Conservation (phyloP, 2,329 filamentous ascomycete genomes). For the Colletotrichum sidae region DNA sequence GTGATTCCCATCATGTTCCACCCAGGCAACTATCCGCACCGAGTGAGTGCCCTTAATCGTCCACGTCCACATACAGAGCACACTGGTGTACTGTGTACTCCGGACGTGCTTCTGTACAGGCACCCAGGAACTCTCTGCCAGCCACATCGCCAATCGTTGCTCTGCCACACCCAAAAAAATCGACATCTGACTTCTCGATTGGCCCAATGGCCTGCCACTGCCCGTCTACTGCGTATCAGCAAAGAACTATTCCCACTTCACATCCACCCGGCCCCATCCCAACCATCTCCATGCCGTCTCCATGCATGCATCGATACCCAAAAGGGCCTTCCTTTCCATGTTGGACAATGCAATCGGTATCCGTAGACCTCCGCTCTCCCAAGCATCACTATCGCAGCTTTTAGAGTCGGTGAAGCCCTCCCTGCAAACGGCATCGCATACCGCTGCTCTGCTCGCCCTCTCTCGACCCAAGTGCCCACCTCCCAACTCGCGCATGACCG, state of each 20-base stretch:
- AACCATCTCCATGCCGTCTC: not conserved
- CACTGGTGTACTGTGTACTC: too few species aligned
- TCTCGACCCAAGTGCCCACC: slow-evolving; percentile 4
- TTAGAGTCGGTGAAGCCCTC: slow-evolving; percentile 29
- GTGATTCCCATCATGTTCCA: too few species aligned
- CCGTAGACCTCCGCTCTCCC: not conserved
- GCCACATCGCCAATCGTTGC: slow-evolving; percentile 26
- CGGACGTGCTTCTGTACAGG: not conserved
- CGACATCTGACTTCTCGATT: not conserved
- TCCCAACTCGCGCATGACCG: slow-evolving; percentile 9
- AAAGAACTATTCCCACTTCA: not conserved
- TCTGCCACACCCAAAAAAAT: not conserved
- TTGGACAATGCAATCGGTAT: too few species aligned
- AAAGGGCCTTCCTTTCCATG: slow-evolving; percentile 5
- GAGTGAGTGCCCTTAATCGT: too few species aligned
- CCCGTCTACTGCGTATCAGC: too few species aligned
- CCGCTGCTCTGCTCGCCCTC: slow-evolving; percentile 4
- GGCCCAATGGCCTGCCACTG: slow-evolving; percentile 7
- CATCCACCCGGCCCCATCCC: too few species aligned
- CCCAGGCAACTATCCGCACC: too few species aligned
- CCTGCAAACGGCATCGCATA: slow-evolving; percentile 26
- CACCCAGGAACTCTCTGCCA: slow-evolving; percentile 10
- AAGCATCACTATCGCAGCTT: slow-evolving; percentile 8
- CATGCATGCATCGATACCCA: slow-evolving; percentile 32
- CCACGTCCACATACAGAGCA: too few species aligned